Evolutionary conservation across 306 rosid species (phyloP), one percentile per base, ranked within the genome.

Genomic region (Pterocarpus santalinus): DNA sequence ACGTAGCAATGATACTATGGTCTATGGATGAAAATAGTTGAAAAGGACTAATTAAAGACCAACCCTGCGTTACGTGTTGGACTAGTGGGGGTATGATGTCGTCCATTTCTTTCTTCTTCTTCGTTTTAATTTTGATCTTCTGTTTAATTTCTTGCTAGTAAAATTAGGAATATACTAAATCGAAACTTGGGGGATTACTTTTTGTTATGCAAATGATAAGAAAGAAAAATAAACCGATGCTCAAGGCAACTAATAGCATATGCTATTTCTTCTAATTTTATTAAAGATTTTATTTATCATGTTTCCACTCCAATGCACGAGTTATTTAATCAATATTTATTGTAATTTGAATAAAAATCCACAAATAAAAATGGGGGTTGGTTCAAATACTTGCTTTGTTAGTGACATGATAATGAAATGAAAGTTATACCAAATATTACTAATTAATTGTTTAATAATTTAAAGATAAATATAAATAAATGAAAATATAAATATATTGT

Each of bases 151-250:
- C 75, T 57, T 73, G 55, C 81, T 51, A 43, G 3, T 16, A 41
- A 84, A 53, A 74, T 67, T 70, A 67, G 72, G 80, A 61, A 80
- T 80, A 80, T 75, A 36, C 79, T 69, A 52, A 75, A 75, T 64
- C 65, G 64, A 49, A 64, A 43, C 49, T 7, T 5, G 62, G 0
- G 47, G 76, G 52, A 57, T 69, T 69, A 52, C 68, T 52, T 63
- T 35, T 47, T n/a, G 63, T 34, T 69, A 79, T 60, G 83, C 61
- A 8, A 28, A 10, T 32, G 36, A 73, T 64, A 12, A 49, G 28
- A n/a, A 68, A 53, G 22, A 39, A 43, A 33, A 44, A 69, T 76
- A 69, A 79, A 8, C 82, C 69, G 28, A 8, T 28, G 38, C 38
- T 56, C 69, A 56, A 78, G 68, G 82, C 76, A 79, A 69, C 28